Evolutionary conservation across 2,329 filamentous ascomycete species (phyloP), one percentile per base, ranked within the genome.

Genomic region (Phyllosticta paracitricarpa): DNA sequence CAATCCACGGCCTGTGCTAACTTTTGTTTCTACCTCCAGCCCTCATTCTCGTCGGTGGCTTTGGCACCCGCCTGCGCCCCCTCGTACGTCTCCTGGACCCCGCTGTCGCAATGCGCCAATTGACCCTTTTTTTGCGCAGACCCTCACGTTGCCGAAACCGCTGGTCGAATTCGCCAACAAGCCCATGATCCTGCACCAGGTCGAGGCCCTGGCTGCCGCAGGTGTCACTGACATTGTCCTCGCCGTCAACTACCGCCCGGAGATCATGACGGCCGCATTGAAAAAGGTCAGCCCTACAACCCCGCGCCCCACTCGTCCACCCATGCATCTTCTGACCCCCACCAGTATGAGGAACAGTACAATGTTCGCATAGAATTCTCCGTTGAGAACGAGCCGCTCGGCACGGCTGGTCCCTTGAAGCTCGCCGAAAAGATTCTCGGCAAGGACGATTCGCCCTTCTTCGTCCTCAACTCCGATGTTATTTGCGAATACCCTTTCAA

Each of bases 141-240:
- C 93, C 70, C 86, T 99, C 73, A 97, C 94, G 58, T 89, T 97
- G 68, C 93, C 93, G 65, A 99, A 97, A 79, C 93, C 94, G 67
- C 84, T 99, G 68, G 94, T 99, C 72, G 93, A 99, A 80, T 99
- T 99, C 73, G 91, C 86, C 73, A 99, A 99, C 84, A 93, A 94
- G 80, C 94, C 92, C 75, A 99, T 99, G 93, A 97, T 99, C 77
- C 84, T 95, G 72, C 93, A 97, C 79, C 93, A 99, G 79, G 90
- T 99, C 70, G 91, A 97, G 80, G 91, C 91, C 67, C 84, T 99
- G 68, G 93, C 94, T 68, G 88, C 87, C 63, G 93, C 91, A 63
- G 93, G 93, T 75, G 94, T 97, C 66, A 97, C 91, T 65, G 92
- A 97, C 79, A 96, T 99, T 71, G 93, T 99, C 61, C 85, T 99